Evolutionary conservation across 768 basidiomycete species (phyloP), one percentile per base, ranked within the genome.

Genomic region (Leucocoprinus leucothites): DNA sequence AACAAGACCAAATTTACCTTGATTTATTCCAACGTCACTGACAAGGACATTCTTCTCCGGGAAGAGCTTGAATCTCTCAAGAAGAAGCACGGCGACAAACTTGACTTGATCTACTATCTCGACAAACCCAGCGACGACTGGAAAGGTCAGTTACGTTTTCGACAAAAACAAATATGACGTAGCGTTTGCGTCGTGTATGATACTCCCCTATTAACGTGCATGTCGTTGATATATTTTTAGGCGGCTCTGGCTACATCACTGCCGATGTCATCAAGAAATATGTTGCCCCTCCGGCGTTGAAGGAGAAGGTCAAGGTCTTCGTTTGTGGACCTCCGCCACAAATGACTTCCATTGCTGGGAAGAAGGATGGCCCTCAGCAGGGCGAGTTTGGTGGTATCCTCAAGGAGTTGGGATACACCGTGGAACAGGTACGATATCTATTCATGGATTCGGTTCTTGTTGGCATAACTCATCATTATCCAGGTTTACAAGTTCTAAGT

Each of bases 1-100:
- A 97, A 98, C 82, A 92, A 86, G 75, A 98, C 97, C 58, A 94
- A 94, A 64, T 97, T 92, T 77, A 96, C 87, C 45, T 78, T 98
- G 53, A 74, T 99, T 63, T 98, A 90, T 71, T 86, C 91, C 36
- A 98, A 98, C 69, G 80, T 94, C 36, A 82, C 92, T 13, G 91
- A 94, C 67, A 77, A 81, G 51, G 97, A 99, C 67, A 97, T 99
- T 59, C 84, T 95, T 51, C 81, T 96, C 58, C 84, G 86, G 50
- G 81, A 89, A 65, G 85, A 88, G 61, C 78, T 93, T 59, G 90
- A 93, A 57, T 71, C 69, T 7, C 74, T 91, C 63, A 81, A 84
- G 72, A 81, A 81, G 64, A 81, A 84, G 60, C 74, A 86, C 70
- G 86, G 89, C 9, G 69, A 83, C 48, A 86, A 74, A 59, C 80